Conservation (phyloP, 345 rosid genomes). For the Acer yangbiense region DNA sequence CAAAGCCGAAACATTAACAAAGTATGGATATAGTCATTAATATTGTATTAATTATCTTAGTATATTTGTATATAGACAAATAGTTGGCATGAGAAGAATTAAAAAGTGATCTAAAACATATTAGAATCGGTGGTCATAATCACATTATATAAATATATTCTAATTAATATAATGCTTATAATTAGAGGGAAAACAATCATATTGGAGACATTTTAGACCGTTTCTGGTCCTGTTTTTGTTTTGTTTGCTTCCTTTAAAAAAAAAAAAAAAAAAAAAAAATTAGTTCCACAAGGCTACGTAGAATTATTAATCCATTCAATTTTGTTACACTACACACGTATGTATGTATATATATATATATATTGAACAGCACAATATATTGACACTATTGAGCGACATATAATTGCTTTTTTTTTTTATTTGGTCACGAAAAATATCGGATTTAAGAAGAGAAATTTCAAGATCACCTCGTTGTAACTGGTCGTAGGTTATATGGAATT, state of each 20-base stretch:
- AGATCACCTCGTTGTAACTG: neutral
- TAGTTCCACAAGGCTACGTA: too few relatives aligned
- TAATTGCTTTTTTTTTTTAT: neutral
- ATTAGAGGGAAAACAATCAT: neutral
- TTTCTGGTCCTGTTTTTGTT: too few relatives aligned
- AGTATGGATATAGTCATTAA: neutral
- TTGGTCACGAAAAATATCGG: neutral
- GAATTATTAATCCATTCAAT: too few relatives aligned
- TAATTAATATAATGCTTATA: neutral
- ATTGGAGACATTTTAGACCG: too few relatives aligned
- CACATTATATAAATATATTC: neutral
- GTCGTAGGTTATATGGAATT: neutral
- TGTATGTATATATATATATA: too few relatives aligned
- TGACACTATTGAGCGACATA: too few relatives aligned
- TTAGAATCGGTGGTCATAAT: neutral
- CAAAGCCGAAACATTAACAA: neutral
- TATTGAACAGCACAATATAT: too few relatives aligned
- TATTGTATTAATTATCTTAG: slow-evolving; percentile 2
- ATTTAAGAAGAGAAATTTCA: neutral
- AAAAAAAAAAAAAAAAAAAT: too few relatives aligned
- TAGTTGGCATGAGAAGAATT: neutral
- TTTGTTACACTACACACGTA: too few relatives aligned
- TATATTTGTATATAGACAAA: slow-evolving; percentile 1
- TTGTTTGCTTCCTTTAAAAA: too few relatives aligned
- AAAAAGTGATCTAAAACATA: neutral